Conservation (phyloP, 352 stramenopile species). For the Phytophthora cryptogea region DNA sequence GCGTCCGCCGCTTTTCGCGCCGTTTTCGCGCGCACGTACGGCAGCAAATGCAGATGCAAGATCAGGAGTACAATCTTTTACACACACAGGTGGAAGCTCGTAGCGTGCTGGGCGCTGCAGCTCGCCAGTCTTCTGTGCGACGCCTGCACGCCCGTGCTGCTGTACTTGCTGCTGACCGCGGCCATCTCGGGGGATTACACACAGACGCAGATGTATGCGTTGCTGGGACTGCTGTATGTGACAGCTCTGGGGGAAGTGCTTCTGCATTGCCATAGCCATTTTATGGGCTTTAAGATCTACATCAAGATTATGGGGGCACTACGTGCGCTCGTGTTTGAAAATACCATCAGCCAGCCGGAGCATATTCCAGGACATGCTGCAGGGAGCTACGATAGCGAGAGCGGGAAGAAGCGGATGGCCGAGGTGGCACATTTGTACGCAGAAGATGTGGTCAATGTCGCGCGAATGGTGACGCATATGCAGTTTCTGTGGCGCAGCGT, state of each 20-base stretch:
- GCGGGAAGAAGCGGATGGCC: slow-evolving; percentile 40
- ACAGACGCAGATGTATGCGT: slow-evolving; percentile 26
- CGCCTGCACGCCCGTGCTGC: slow-evolving; percentile 40
- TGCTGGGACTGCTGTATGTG: slow-evolving; percentile 36
- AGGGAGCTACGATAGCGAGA: slow-evolving; percentile 29
- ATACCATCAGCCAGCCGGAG: slow-evolving; percentile 34
- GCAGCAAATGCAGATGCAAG: slow-evolving; percentile 26
- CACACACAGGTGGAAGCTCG: slow-evolving; percentile 36
- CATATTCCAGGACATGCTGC: slow-evolving; percentile 23
- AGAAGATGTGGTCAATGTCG: slow-evolving; percentile 32
- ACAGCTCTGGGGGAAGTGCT: slow-evolving; percentile 31
- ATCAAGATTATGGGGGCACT: slow-evolving; percentile 40
- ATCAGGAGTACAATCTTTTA: slow-evolving; percentile 40
- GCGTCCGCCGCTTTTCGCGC: slow-evolving; percentile 35
- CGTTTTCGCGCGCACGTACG: slow-evolving; percentile 18
- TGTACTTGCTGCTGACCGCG: slow-evolving; percentile 48
- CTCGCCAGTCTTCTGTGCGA: slow-evolving; percentile 46
- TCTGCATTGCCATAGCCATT: slow-evolving; percentile 35
- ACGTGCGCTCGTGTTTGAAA: slow-evolving; percentile 44
- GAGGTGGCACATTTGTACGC: slow-evolving; percentile 43
- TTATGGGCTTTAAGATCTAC: slow-evolving; percentile 42
- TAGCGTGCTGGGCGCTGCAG: slow-evolving; percentile 43
- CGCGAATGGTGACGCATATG: slow-evolving; percentile 30
- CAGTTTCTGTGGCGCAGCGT: slow-evolving; percentile 37
- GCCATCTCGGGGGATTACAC: slow-evolving; percentile 35